Evolutionary conservation across 1,284 basidiomycete species (phyloP), one percentile per base, ranked within the genome.

Genomic region (Pterula multifida): DNA sequence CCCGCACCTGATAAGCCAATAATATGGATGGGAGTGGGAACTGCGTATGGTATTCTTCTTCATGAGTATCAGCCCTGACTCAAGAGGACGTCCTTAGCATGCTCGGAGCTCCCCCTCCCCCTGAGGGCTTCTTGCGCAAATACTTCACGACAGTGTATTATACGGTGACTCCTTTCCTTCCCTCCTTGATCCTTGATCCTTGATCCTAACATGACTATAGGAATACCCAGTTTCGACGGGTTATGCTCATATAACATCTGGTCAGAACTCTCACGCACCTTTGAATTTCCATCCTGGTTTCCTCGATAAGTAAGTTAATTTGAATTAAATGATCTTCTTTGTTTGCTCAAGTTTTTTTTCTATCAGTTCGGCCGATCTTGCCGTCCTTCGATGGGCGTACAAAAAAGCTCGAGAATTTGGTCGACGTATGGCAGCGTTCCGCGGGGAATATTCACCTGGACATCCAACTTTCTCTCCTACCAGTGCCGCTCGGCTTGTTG

Each of bases 391-490:
- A 48, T 79, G 76, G 70, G 64, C 57, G 0, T 85, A 81, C 59
- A 85, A 85, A 59, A 70, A 67, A 53, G 53, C 63, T 21, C 66
- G 78, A n/a, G 82, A 85, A 60, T 59, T 77, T 32, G 71, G 68
- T 1, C 71, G 82, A 19, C 73, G 81, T 1, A 73, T 83, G 71
- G 64, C 67, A 0, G 61, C 61, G 21, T 84, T 72, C 60, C 68
- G 74, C 1, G 81, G 81, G 2, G 81, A 82, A 54, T 59, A 68
- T 1, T 47, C 57, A 0, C 50, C 56, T 1, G 57, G 56, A 12
- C 75, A 83, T 55, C 81, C 82, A 0, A 49, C 53, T 3, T 84
- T 83, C 59, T 55, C 70, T 19, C 19, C 45, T 22, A n/a, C 23
- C 21, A 47, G 45, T 1, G 4, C 62, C 61, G 0, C 51, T 61